phyloP scores from a whole-genome alignment of 176 grass and related monocot species.

The Bothriochloa decipiens region DNA sequence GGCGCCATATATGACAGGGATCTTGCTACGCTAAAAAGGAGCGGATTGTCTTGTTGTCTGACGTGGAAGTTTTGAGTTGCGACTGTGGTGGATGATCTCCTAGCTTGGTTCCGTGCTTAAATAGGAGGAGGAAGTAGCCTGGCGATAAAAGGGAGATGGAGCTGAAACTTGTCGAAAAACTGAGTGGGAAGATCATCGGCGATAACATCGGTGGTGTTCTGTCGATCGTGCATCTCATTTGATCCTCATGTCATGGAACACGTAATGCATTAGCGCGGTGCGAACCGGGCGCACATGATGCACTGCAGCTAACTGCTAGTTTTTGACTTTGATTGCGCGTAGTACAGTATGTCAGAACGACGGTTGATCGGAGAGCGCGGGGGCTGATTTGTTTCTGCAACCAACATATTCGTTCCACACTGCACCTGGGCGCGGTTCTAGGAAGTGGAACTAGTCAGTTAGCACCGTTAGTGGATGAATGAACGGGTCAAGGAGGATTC shows the following conservation, averaged over 20 bases:
- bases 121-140: neutral
- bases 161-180: neutral
- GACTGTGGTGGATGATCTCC: neutral
- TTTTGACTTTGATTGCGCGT: constrained; percentile 2
- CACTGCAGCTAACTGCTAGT: neutral
- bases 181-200: neutral
- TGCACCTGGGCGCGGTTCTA: neutral
- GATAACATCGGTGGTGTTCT: neutral
- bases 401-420: constrained; percentile 30
- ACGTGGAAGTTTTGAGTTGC: too few species aligned
- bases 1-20: neutral
- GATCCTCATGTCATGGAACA: constrained; percentile 24
- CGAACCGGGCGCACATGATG: constrained; percentile 12
- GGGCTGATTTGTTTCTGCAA: neutral
- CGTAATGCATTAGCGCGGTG: constrained; percentile 5
- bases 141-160: neutral
- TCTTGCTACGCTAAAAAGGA: neutral
- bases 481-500: neutral
- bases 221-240: neutral
- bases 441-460: neutral
- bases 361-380: neutral
- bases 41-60: neutral
- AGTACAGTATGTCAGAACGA: neutral
- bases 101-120: neutral
- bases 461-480: neutral